phyloP scores from a whole-genome alignment of 257 asterid species.

The Solanum medicagineum region DNA sequence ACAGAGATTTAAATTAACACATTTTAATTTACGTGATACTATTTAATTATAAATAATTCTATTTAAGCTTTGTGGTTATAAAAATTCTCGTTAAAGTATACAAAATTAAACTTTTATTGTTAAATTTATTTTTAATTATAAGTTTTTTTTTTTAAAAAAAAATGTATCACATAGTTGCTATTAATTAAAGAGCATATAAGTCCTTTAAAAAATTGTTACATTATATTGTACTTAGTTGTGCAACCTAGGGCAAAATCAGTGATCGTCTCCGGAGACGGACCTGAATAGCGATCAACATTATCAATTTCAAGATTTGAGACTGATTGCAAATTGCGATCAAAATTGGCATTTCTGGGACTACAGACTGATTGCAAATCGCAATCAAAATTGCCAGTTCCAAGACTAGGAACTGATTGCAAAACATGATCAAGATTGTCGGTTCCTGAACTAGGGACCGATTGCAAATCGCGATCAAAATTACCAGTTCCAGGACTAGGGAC shows the following conservation, averaged over 20 bases:
- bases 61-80: too few relatives aligned
- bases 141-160: too few relatives aligned
- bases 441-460: not conserved
- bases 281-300: not conserved
- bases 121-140: too few relatives aligned
- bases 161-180: too few relatives aligned
- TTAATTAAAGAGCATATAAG: not conserved
- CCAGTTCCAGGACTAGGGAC: not conserved
- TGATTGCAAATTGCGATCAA: not conserved
- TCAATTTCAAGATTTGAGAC: too few relatives aligned
- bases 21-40: too few relatives aligned
- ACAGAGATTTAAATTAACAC: too few relatives aligned
- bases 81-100: too few relatives aligned
- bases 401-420: not conserved
- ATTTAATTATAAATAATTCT: too few relatives aligned
- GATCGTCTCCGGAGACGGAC: not conserved
- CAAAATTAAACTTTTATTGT: too few relatives aligned
- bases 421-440: accelerated
- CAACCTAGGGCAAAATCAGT: not conserved
- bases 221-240: too few relatives aligned
- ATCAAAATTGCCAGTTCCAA: not conserved
- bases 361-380: not conserved
- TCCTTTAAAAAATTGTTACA: too few relatives aligned
- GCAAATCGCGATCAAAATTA: not conserved
- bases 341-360: not conserved